A percentile compares a stretch with the other conserved stretches of the same genome.
phyloP scores from a whole-genome alignment of 2,329 filamentous ascomycete species.

The Hypocrella siamensis region DNA sequence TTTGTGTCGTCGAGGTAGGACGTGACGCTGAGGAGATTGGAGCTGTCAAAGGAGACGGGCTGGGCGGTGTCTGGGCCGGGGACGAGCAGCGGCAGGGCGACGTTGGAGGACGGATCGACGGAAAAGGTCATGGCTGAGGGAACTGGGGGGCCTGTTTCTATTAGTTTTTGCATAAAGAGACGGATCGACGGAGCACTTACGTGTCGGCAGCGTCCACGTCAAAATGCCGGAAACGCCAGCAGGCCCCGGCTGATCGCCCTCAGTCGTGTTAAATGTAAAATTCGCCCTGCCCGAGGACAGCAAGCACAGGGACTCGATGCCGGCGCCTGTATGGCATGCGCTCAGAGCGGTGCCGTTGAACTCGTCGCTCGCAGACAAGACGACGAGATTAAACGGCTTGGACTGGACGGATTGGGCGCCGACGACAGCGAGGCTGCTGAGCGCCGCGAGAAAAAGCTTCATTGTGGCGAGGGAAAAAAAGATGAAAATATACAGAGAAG shows the following conservation, averaged over 20 bases:
- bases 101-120: constrained; percentile 9
- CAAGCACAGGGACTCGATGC: constrained; percentile 8
- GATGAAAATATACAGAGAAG: constrained; percentile 1
- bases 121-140: constrained; percentile 6
- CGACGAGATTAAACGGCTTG: constrained; percentile 8
- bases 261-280: constrained; percentile 8
- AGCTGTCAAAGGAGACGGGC: constrained; percentile 10
- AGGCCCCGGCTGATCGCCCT: constrained; percentile 2
- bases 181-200: neutral
- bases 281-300: neutral
- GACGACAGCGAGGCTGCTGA: no score
- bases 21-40: constrained; percentile 4
- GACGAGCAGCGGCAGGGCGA: constrained; percentile 7
- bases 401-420: constrained; percentile 7
- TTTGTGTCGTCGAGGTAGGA: constrained; percentile 8
- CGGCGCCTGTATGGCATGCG: constrained; percentile 9
- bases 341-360: constrained; percentile 6
- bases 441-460: no score
- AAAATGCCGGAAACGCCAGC: constrained; percentile 5
- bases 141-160: neutral
- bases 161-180: neutral
- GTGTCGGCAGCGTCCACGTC: constrained; percentile 4
- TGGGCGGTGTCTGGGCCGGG: constrained; percentile 7
- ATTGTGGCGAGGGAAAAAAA: constrained; percentile 1
- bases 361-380: constrained; percentile 5